These are phyloP conservation scores for Aureobasidium sp. DNA, from an alignment of 2,329 filamentous ascomycete genomes.

Conservation along the genomic window DNA sequence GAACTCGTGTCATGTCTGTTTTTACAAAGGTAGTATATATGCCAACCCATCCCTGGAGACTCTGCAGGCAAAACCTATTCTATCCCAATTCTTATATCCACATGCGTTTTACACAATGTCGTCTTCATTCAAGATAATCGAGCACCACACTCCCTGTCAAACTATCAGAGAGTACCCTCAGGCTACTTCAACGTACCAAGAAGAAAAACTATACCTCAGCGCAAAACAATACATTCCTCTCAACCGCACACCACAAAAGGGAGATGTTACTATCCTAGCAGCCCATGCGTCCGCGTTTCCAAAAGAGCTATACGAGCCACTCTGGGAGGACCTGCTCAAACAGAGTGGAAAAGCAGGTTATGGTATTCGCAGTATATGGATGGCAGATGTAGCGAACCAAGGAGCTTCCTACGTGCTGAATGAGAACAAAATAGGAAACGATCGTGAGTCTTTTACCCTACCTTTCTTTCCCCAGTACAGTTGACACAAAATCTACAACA, in stretches of 20 bases:
- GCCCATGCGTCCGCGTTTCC: conserved; percentile 89
- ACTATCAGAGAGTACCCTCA: conserved; percentile 76
- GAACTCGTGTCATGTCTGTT: neutral
- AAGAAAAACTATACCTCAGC: conserved; percentile 63
- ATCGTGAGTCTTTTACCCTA: conserved; percentile 50
- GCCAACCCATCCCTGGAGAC: neutral
- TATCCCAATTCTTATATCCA: neutral
- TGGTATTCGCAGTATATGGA: conserved; percentile 75
- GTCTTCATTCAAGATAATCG: conserved; percentile 2
- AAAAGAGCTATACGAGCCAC: conserved; percentile 88
- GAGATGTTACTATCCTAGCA: conserved; percentile 76
- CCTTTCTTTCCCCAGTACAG: neutral
- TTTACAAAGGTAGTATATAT: neutral
- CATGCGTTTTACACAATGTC: neutral
- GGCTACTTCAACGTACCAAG: conserved; percentile 62
- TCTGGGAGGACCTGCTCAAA: conserved; percentile 74
- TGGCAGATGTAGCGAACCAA: conserved; percentile 77
- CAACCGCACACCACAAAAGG: conserved; percentile 57
- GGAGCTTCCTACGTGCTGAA: conserved; percentile 72
- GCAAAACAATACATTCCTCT: conserved; percentile 84
- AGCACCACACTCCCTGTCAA: conserved; percentile 64
- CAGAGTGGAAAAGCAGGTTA: conserved; percentile 43
- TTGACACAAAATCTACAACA: too few relatives aligned
- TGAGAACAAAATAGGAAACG: conserved; percentile 66
- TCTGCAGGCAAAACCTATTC: neutral